Evolutionary conservation across 805 yeast genomes (phyloP).

Genomic region (Sugiyamaella smithiae): DNA sequence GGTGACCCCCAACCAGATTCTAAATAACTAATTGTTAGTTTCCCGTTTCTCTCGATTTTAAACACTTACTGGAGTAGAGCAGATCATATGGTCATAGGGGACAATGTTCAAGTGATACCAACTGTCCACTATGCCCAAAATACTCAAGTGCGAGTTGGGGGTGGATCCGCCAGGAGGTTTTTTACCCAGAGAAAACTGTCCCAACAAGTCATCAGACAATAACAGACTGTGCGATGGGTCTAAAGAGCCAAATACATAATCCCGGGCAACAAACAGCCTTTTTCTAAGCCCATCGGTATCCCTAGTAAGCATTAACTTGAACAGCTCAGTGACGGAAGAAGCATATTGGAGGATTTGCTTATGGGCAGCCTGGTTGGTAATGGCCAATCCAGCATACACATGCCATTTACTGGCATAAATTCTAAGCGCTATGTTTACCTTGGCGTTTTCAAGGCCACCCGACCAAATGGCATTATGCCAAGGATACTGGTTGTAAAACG

Average conservation of each 20-base stretch:
- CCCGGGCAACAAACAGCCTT: constrained; percentile 64
- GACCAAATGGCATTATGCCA: constrained; percentile 82
- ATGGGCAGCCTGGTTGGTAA: constrained; percentile 93
- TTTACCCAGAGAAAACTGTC: constrained; percentile 73
- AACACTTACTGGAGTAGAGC: constrained; percentile 70
- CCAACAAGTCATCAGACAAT: constrained; percentile 74
- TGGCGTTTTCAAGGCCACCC: constrained; percentile 95
- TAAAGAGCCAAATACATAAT: constrained; percentile 68
- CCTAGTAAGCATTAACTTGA: constrained; percentile 76
- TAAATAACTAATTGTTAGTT: constrained; percentile 45
- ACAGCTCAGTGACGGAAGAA: constrained; percentile 74
- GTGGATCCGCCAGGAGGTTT: constrained; percentile 56
- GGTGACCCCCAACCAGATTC: constrained; percentile 90
- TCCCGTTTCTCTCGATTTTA: background rate
- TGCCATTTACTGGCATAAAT: constrained; percentile 96
- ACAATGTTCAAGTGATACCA: constrained; percentile 83
- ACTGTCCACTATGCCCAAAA: constrained; percentile 88
- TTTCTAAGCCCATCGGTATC: constrained; percentile 53
- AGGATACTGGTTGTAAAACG: constrained; percentile 51
- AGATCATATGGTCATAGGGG: constrained; percentile 95
- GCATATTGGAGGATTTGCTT: constrained; percentile 88
- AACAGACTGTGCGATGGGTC: constrained; percentile 55
- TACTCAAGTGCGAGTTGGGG: constrained; percentile 86
- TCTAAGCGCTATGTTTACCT: constrained; percentile 86
- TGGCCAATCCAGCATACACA: constrained; percentile 96